Evolutionary conservation across 1,139 yeast genomes (phyloP).

Genomic region (Magnusiomyces paraingens): DNA sequence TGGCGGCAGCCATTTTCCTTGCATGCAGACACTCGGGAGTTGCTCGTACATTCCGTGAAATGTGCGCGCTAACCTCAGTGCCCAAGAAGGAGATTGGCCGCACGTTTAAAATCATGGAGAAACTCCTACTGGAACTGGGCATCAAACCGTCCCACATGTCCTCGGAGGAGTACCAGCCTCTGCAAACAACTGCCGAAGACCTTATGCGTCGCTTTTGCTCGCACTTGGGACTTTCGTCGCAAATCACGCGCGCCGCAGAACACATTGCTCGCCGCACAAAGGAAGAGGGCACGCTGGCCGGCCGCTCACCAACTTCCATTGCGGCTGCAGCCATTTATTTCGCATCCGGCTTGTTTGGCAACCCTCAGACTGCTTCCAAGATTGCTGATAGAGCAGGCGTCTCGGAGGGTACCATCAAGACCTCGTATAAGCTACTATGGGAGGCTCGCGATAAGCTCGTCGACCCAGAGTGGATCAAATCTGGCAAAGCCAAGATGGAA

Average conservation of each 20-base stretch:
- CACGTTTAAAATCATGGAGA: conserved; percentile 69
- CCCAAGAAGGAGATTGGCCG: conserved; percentile 89
- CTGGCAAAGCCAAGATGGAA: conserved; percentile 55
- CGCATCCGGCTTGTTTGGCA: conserved; percentile 79
- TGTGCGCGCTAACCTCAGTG: conserved; percentile 90
- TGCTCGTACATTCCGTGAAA: conserved; percentile 92
- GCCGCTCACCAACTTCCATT: conserved; percentile 93
- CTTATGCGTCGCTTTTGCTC: conserved; percentile 95
- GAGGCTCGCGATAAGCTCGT: conserved; percentile 66
- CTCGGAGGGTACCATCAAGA: conserved; percentile 94
- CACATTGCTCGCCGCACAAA: conserved; percentile 83
- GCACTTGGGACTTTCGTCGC: conserved; percentile 79
- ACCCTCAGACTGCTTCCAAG: conserved; percentile 55
- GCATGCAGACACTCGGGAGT: conserved; percentile 95
- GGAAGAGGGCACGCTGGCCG: conserved; percentile 90
- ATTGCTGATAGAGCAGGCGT: conserved; percentile 96
- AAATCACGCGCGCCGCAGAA: conserved; percentile 89
- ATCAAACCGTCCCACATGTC: conserved; percentile 27
- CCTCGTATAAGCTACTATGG: conserved; percentile 77
- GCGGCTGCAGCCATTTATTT: conserved; percentile 97
- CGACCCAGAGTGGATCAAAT: conserved; percentile 69
- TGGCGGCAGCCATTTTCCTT: conserved; percentile 93
- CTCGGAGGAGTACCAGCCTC: neutral
- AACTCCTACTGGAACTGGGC: conserved; percentile 43
- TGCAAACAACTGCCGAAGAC: conserved; percentile 75